Conservation (phyloP, 2,329 filamentous ascomycete genomes). For the Cladorrhinum sp. region DNA sequence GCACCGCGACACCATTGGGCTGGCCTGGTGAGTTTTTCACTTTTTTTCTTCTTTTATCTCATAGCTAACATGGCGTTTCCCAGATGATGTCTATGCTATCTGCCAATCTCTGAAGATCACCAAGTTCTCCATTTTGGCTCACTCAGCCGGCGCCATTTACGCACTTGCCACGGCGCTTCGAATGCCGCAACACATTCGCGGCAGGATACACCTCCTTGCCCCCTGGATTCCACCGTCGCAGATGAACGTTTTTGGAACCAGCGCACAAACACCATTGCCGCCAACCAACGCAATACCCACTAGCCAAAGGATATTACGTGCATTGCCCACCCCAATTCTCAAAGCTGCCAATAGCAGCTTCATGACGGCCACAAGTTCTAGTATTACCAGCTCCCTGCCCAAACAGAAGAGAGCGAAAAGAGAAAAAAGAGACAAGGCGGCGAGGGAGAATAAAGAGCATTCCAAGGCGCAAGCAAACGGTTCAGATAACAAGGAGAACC, state of each 20-base stretch:
- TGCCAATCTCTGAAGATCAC: conserved; percentile 89
- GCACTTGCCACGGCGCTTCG: conserved; percentile 90
- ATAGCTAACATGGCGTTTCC: conserved; percentile 3
- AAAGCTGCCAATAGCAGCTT: conserved; percentile 95
- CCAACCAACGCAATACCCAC: conserved; percentile 86
- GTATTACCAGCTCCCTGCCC: conserved; percentile 73
- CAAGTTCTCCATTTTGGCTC: conserved; percentile 93
- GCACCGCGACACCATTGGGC: conserved; percentile 78
- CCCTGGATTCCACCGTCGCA: conserved; percentile 98
- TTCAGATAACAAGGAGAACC: conserved; percentile 51
- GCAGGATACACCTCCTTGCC: conserved; percentile 87
- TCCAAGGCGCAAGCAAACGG: conserved; percentile 27
- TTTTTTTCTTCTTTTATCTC: background rate
- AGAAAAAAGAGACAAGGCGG: conserved; percentile 35
- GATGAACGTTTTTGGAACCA: conserved; percentile 72
- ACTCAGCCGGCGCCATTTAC: conserved; percentile 97
- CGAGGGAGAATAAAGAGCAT: conserved; percentile 40
- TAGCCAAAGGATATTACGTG: conserved; percentile 84
- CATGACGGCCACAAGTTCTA: conserved; percentile 86
- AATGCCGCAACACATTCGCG: conserved; percentile 93
- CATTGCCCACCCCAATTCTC: conserved; percentile 83
- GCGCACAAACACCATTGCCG: conserved; percentile 63
- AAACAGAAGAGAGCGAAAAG: conserved; percentile 57
- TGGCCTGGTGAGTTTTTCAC: conserved; percentile 79
- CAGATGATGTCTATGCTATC: conserved; percentile 84